Conservation (phyloP, 768 basidiomycete species). For the Gymnopilus junonius region DNA sequence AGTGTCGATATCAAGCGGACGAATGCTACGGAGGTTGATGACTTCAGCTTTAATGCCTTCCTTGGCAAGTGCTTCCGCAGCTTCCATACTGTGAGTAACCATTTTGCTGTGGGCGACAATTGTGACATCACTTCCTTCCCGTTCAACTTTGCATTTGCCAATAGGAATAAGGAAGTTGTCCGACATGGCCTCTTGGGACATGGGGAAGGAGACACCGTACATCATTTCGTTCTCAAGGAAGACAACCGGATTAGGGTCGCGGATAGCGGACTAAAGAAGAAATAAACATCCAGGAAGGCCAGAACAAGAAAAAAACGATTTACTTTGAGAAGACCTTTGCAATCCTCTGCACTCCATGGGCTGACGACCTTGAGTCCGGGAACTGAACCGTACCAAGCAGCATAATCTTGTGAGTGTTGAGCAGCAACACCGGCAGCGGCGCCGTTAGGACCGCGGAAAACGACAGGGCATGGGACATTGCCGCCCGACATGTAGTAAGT, state of each 20-base stretch:
- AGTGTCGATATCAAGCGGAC: constrained; percentile 96
- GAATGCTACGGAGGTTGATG: constrained; percentile 94
- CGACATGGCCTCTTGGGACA: constrained; percentile 94
- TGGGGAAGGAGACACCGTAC: constrained; percentile 96
- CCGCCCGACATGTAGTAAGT: constrained; percentile 99
- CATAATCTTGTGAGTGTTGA: constrained; percentile 98
- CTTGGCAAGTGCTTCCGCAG: constrained; percentile 90
- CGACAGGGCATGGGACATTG: constrained; percentile 97
- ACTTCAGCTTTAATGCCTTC: constrained; percentile 98
- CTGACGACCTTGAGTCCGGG: constrained; percentile 98
- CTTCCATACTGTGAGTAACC: constrained; percentile 94
- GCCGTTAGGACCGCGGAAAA: constrained; percentile 99
- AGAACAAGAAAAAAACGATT: background rate
- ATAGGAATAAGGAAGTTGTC: constrained; percentile 95
- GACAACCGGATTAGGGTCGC: constrained; percentile 97
- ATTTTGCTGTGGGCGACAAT: constrained; percentile 98
- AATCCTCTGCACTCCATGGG: constrained; percentile 98
- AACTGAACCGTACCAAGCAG: constrained; percentile 91
- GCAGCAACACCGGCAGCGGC: constrained; percentile 96
- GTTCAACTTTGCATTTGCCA: constrained; percentile 97
- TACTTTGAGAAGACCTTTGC: constrained; percentile 97
- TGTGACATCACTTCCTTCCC: constrained; percentile 90
- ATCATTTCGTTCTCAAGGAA: constrained; percentile 99
- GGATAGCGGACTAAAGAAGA: constrained; percentile 79
- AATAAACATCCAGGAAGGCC: background rate